phyloP scores from a whole-genome alignment of 768 basidiomycete species.

The Obba rivulosa region DNA sequence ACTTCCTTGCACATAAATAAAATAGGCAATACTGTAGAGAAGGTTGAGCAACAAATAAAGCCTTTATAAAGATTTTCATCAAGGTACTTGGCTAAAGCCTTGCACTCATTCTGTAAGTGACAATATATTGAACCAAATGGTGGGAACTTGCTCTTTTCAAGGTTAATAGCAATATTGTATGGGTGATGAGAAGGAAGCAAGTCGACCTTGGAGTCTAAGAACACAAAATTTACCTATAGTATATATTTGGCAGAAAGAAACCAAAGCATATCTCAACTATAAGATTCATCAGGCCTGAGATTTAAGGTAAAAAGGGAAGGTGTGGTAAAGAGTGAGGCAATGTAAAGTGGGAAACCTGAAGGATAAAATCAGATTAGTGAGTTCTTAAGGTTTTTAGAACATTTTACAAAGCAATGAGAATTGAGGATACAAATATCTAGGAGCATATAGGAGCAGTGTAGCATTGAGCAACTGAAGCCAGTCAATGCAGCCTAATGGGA shows the following conservation, averaged over 20 bases:
- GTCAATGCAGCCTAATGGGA: too few relatives aligned
- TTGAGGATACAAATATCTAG: too few relatives aligned
- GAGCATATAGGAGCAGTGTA: too few relatives aligned
- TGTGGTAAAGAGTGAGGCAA: too few relatives aligned
- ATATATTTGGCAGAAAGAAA: conserved; percentile 16
- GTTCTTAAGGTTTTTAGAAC: too few relatives aligned
- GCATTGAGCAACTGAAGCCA: too few relatives aligned
- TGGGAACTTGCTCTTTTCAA: conserved; percentile 23
- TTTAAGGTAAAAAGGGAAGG: too few relatives aligned
- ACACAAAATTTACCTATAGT: conserved; percentile 22
- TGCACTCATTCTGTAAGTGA: conserved; percentile 25
- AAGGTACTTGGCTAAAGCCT: conserved; percentile 30
- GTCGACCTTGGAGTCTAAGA: conserved; percentile 20
- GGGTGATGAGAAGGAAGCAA: conserved; percentile 28
- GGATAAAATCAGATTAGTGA: too few relatives aligned
- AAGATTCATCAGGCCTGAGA: neutral
- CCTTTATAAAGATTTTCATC: conserved; percentile 29
- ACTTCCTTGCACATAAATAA: conserved; percentile 23
- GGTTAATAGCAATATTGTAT: conserved; percentile 33
- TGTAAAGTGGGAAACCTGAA: too few relatives aligned
- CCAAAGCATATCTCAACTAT: neutral
- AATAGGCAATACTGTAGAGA: conserved; percentile 18
- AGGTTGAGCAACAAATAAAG: conserved; percentile 22
- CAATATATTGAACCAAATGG: conserved; percentile 30
- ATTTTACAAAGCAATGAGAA: too few relatives aligned